These are phyloP conservation scores for Heliamphora pulchella DNA, from an alignment of 179 eudicot genomes.

Conservation along the genomic window DNA sequence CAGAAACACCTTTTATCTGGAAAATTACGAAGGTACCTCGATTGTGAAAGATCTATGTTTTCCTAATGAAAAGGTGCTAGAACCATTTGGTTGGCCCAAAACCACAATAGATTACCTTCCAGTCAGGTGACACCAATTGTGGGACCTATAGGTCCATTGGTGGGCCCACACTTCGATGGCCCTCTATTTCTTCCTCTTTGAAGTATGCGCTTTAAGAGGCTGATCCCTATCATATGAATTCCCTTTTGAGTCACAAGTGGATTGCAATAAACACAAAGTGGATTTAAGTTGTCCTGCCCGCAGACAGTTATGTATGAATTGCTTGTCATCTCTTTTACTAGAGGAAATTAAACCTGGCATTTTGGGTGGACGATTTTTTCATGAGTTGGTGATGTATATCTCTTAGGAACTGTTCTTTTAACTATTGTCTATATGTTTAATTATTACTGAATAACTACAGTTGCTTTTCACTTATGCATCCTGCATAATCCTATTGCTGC, in stretches of 20 bases:
- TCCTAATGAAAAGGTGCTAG: neutral
- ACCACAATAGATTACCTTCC: neutral
- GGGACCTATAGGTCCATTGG: neutral
- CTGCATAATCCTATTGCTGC: conserved; percentile 3
- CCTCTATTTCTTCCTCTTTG: neutral
- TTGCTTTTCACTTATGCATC: neutral
- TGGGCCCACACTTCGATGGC: neutral
- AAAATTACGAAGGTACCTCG: neutral
- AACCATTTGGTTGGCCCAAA: neutral
- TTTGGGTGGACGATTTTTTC: neutral
- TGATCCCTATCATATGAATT: neutral
- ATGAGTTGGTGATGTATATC: neutral
- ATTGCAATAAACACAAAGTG: conserved; percentile 1
- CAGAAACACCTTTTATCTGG: neutral
- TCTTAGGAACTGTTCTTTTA: neutral
- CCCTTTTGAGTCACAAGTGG: neutral
- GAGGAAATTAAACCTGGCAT: neutral
- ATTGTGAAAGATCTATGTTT: neutral
- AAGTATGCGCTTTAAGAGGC: neutral
- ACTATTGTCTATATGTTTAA: neutral
- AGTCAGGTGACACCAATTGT: neutral
- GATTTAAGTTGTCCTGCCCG: neutral
- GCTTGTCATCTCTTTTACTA: neutral
- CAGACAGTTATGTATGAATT: neutral
- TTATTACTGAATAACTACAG: neutral